phyloP scores from a whole-genome alignment of 805 yeast species.

The Torulaspora quercuum region DNA sequence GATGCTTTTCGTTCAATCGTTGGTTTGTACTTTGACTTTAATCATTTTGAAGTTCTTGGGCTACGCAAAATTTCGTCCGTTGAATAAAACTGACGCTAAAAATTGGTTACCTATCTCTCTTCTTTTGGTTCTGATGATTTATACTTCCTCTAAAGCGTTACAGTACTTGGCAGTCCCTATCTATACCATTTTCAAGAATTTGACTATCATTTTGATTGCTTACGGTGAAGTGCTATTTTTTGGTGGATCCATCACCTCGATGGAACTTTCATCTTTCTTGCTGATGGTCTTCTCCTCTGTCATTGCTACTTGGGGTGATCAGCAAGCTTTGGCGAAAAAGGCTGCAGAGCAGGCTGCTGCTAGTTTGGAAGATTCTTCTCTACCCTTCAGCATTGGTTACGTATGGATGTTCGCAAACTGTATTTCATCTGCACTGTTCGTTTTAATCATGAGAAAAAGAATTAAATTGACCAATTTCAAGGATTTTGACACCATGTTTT shows the following conservation, averaged over 20 bases:
- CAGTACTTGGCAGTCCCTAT: conserved; percentile 91
- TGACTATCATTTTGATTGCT: conserved; percentile 93
- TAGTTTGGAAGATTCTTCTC: conserved; percentile 29
- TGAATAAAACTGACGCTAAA: conserved; percentile 82
- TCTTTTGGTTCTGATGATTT: conserved; percentile 87
- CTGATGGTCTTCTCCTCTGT: conserved; percentile 95
- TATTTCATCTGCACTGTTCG: conserved; percentile 89
- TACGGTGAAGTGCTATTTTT: conserved; percentile 98
- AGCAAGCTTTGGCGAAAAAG: conserved; percentile 35
- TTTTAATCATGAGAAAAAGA: conserved; percentile 94
- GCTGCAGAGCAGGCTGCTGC: conserved; percentile 31
- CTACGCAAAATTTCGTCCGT: conserved; percentile 79
- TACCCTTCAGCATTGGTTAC: conserved; percentile 67
- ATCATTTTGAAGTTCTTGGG: conserved; percentile 68
- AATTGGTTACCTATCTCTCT: conserved; percentile 95
- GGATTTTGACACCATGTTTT: conserved; percentile 97
- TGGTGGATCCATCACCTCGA: conserved; percentile 84
- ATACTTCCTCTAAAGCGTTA: conserved; percentile 92
- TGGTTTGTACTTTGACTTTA: conserved; percentile 75
- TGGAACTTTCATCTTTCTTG: conserved; percentile 84
- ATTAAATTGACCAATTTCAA: conserved; percentile 94
- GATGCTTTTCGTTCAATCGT: conserved; percentile 81
- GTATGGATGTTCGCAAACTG: conserved; percentile 97
- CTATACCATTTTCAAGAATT: conserved; percentile 95
- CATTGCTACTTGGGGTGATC: conserved; percentile 90